phyloP scores from a whole-genome alignment of 139 green algal species.

The Gonium pectorale region DNA sequence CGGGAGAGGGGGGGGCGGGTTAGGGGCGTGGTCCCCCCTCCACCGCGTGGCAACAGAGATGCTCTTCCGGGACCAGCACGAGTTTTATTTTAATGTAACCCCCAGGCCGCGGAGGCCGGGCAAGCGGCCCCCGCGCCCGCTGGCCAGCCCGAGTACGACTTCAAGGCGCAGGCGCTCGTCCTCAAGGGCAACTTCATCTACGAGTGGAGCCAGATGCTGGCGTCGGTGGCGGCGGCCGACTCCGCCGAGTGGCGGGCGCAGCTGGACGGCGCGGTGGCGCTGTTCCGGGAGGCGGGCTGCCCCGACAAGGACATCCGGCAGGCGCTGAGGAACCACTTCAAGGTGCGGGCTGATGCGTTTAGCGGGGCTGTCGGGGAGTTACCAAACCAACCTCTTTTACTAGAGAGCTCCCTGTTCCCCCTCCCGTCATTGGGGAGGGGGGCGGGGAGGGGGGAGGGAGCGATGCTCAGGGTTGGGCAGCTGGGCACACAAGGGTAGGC shows the following conservation, averaged over 20 bases:
- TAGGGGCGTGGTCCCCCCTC: not conserved
- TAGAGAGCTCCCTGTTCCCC: too few species aligned
- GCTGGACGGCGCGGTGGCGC: slow-evolving; percentile 73
- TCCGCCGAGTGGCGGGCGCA: slow-evolving; percentile 62
- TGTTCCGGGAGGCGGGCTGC: slow-evolving; percentile 78
- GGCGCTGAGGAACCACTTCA: slow-evolving; percentile 79
- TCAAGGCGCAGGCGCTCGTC: slow-evolving; percentile 67
- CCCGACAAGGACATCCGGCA: slow-evolving; percentile 73
- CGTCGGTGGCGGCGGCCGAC: not conserved
- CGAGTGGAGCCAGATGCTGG: slow-evolving; percentile 77
- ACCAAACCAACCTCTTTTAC: not conserved
- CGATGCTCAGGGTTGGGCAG: not conserved
- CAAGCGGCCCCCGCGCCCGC: not conserved
- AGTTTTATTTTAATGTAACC: too few species aligned
- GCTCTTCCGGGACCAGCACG: too few species aligned
- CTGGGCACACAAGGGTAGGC: too few species aligned
- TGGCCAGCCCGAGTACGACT: slow-evolving; percentile 44
- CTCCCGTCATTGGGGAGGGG: too few species aligned
- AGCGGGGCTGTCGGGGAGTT: not conserved
- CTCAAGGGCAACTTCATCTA: slow-evolving; percentile 87
- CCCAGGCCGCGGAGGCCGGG: slow-evolving; percentile 1
- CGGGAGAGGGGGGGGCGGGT: not conserved
- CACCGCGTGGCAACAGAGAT: not conserved
- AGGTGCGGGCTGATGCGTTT: not conserved
- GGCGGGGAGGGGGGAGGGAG: slow-evolving; percentile 48